Evolutionary conservation across 345 rosid genomes (phyloP).

Genomic region (Aquilaria sinensis): DNA sequence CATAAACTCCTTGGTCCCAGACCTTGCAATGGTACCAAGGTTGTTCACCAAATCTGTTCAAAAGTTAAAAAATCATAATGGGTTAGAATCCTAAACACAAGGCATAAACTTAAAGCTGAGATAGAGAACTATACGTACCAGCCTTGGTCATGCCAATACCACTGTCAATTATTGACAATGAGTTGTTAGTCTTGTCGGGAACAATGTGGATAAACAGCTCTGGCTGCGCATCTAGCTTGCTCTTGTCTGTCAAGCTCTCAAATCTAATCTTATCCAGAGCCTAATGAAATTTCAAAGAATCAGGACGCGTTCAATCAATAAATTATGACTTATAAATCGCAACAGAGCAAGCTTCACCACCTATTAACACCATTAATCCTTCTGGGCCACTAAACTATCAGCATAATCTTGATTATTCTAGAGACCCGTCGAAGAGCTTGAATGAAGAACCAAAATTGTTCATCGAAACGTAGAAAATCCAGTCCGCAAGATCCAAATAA

Average conservation of each 20-base stretch:
- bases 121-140: slow-evolving; percentile 10
- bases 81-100: not conserved
- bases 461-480: no score
- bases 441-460: no score
- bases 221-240: slow-evolving; percentile 24
- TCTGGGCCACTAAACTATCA: no score
- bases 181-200: slow-evolving; percentile 28
- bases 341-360: no score
- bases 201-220: slow-evolving; percentile 32
- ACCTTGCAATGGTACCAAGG: slow-evolving; percentile 15
- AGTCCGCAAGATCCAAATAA: no score
- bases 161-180: slow-evolving; percentile 31
- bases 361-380: no score
- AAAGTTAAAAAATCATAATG: not conserved
- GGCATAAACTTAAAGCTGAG: not conserved
- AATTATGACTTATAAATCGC: no score
- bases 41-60: slow-evolving; percentile 11
- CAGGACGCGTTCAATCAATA: no score
- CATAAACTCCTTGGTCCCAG: slow-evolving; percentile 18
- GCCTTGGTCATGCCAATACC: slow-evolving; percentile 40
- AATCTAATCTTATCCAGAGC: slow-evolving; percentile 38
- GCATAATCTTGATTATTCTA: no score
- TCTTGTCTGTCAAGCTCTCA: slow-evolving; percentile 28
- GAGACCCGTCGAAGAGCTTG: no score
- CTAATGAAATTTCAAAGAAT: not conserved